Conservation (phyloP, 2,329 filamentous ascomycete genomes). For the Anisogramma anomala region DNA sequence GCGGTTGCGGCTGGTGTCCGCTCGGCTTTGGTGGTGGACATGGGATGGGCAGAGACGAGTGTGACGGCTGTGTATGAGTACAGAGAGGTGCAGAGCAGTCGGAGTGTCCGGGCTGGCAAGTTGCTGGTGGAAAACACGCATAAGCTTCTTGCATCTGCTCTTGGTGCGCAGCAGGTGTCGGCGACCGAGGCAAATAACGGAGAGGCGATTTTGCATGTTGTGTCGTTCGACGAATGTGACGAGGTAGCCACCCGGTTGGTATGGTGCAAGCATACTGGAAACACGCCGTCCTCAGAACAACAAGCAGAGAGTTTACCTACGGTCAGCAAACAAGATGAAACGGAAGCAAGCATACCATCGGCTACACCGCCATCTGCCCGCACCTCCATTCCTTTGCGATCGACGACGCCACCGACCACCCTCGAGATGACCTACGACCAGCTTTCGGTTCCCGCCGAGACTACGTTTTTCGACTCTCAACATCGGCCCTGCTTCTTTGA, state of each 20-base stretch:
- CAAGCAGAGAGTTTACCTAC: slow-evolving; percentile 32
- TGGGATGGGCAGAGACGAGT: slow-evolving; percentile 85
- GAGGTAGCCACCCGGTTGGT: slow-evolving; percentile 63
- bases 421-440: slow-evolving; percentile 56
- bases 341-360: slow-evolving; percentile 20
- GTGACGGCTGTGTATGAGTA: slow-evolving; percentile 86
- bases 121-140: slow-evolving; percentile 59
- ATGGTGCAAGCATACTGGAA: slow-evolving; percentile 53
- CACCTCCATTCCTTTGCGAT: slow-evolving; percentile 35
- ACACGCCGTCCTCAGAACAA: neutral
- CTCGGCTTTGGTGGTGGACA: slow-evolving; percentile 75
- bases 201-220: slow-evolving; percentile 24
- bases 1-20: slow-evolving; percentile 71
- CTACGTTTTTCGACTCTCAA: slow-evolving; percentile 55
- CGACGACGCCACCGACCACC: slow-evolving; percentile 38
- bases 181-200: slow-evolving; percentile 18
- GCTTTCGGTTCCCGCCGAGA: slow-evolving; percentile 65
- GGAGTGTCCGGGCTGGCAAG: slow-evolving; percentile 65
- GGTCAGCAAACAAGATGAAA: slow-evolving; percentile 47
- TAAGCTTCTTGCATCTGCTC: slow-evolving; percentile 42
- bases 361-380: slow-evolving; percentile 18
- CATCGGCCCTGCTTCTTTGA: slow-evolving; percentile 52
- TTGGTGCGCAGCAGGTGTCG: slow-evolving; percentile 16
- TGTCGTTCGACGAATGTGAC: slow-evolving; percentile 70
- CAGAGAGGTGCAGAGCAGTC: slow-evolving; percentile 59